Evolutionary conservation across 371 early-diverging fungal genomes (phyloP), one percentile per base, ranked within the genome.

Genomic region (Mortierella sp.): DNA sequence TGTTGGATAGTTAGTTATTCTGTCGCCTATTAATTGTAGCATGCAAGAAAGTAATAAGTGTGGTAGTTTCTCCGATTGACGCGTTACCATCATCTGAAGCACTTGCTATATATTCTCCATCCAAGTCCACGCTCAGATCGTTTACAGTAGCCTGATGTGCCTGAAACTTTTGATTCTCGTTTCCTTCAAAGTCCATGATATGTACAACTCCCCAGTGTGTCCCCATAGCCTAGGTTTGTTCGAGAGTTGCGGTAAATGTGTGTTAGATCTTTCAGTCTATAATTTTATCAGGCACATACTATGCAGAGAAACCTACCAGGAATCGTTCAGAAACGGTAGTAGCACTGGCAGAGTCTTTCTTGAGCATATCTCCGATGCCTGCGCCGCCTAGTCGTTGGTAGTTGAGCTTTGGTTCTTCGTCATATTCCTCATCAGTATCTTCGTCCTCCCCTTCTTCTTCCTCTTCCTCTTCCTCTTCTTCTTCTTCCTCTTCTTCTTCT

Each of bases 131-230:
- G 64, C 93, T 90, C 47, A 98, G 83, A 66, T 90, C 89, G 68
- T 92, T 96, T 9, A 98, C 96, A 0, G 96, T 92, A 0, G 97
- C 93, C 3, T 93, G 89, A 65, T 92, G 93, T 4, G 90, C 87
- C 53, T 88, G 90, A 81, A 91, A 93, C 53, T 86, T 87, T 83
- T 94, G 94, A 35, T 96, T 90, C 26, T 91, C 86, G 69, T 96
- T 97, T 62, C 99, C 99, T 47, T 93, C 92, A 64, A 96, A 92
- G 82, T 98, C 99, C 53, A 98, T 87, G 60, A 98, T 90, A 64
- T 95, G 91, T 12, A 98, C 91, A 37, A 89, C 86, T 59, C 99
- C 98, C 90, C 96, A 93, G 75, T 98, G 97, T 8, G 98, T 98
- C 32, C 98, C 98, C n/a, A 98, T 83, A 19, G 92, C 95, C 96